Base-by-base conservation (phyloP, 2,329 filamentous ascomycete species). In the Trichoderma atrobrunneum region DNA sequence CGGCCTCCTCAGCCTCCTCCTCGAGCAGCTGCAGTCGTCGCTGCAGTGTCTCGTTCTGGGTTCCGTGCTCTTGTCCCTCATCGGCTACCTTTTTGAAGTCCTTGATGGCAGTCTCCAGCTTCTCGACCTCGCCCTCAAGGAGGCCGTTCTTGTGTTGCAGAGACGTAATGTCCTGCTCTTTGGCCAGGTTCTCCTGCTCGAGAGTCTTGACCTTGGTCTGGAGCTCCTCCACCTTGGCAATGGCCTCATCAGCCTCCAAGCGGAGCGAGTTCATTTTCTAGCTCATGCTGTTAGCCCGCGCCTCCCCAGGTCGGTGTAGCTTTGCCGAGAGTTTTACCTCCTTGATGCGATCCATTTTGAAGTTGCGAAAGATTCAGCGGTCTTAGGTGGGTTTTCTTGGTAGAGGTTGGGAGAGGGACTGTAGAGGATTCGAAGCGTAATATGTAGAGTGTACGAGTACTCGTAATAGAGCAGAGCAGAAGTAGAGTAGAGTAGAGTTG, bases 141-240 rank as follows among this genome's bases (percentile, higher is more conserved):
- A 97, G 88, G 80, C 91, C 90, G 86, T 97, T 98, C 88, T 95
- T 97, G 91, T 98, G 95, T 82, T 92, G 90, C 79, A 98, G 90
- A 69, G 96, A 98, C 77, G 93, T 97, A 84, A 98, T 97, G 84
- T 98, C 95, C 85, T 98, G 95, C 87, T 98, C 96, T 88, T 98
- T 98, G 81, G 92, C 88, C 75, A 97, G 88, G 84, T 94, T 97
- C 87, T 98, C 95, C 84, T 97, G 92, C 86, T 99, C 95, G 75
- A 98, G 89, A 70, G 85, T 83, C 89, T 98, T 98, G 86, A 98
- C 89, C 86, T 93, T 95, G 79, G 84, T 77, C 86, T 96, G 91
- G 77, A 97, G 90, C 85, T 98, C 95, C 82, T 98, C 93, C 76
- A 92, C 91, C 86, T 95, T 92, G 81, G 87, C 85, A 76, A 90